Conservation (phyloP, 2,329 filamentous ascomycete species). For the Neocucurbitaria cava region DNA sequence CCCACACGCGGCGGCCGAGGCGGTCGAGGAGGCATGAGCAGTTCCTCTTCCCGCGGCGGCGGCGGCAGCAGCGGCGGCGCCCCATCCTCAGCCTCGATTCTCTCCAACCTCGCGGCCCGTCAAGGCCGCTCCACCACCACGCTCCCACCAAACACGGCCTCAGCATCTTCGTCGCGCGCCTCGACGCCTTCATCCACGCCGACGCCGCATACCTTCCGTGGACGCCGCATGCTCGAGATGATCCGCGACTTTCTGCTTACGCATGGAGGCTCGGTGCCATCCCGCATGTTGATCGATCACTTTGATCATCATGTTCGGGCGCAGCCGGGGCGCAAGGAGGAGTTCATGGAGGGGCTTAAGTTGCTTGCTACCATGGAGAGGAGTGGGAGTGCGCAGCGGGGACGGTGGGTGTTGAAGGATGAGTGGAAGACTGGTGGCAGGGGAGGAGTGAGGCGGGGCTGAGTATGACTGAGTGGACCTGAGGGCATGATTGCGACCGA, state of each 20-base stretch:
- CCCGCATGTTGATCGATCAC: conserved; percentile 86
- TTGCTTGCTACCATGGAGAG: conserved; percentile 75
- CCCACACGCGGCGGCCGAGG: conserved; percentile 54
- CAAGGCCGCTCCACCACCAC: conserved; percentile 41
- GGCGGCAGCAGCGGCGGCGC: conserved; percentile 42
- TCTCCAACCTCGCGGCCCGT: conserved; percentile 52
- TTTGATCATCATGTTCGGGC: conserved; percentile 83
- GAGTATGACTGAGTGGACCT: neutral
- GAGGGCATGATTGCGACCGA: too few relatives aligned
- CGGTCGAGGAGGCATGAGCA: conserved; percentile 24
- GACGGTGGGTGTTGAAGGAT: conserved; percentile 66
- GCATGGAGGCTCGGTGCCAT: conserved; percentile 80
- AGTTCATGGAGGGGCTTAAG: conserved; percentile 83
- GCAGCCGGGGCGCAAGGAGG: conserved; percentile 67
- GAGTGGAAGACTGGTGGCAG: conserved; percentile 52
- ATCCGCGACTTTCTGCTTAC: conserved; percentile 80
- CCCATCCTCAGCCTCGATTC: conserved; percentile 51
- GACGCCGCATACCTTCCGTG: conserved; percentile 32
- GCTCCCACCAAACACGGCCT: conserved; percentile 1
- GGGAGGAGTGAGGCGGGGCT: conserved; percentile 4
- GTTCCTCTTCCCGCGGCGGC: too few relatives aligned
- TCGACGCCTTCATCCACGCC: conserved; percentile 38
- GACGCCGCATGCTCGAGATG: conserved; percentile 55
- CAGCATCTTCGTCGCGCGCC: conserved; percentile 30
- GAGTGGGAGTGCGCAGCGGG: conserved; percentile 56